Conservation (phyloP, 768 basidiomycete genomes). For the Boletus rex-veris region DNA sequence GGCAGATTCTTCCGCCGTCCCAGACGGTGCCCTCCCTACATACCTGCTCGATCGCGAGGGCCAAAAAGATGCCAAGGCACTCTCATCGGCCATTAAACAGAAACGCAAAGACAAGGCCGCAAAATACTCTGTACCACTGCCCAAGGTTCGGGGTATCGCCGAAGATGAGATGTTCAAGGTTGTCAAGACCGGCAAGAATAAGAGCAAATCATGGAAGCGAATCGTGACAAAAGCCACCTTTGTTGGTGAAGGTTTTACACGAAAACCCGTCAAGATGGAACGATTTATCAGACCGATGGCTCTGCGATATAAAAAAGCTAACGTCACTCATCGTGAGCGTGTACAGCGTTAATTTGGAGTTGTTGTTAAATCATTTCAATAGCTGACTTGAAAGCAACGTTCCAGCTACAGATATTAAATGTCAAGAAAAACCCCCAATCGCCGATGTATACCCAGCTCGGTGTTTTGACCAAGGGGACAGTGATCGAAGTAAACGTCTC, state of each 20-base stretch:
- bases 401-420: conserved; percentile 95
- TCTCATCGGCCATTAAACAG: conserved; percentile 96
- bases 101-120: conserved; percentile 99
- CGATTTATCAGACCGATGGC: conserved; percentile 98
- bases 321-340: conserved; percentile 94
- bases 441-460: conserved; percentile 94
- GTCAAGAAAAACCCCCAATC: conserved; percentile 99
- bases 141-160: conserved; percentile 95
- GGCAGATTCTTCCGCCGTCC: conserved; percentile 74
- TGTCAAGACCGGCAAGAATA: conserved; percentile 94
- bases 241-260: conserved; percentile 95
- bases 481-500: conserved; percentile 99
- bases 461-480: conserved; percentile 97
- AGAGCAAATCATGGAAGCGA: conserved; percentile 96
- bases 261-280: conserved; percentile 99
- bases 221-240: conserved; percentile 99
- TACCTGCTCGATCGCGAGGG: conserved; percentile 96
- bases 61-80: conserved; percentile 96
- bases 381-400: conserved; percentile 98
- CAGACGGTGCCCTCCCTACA: conserved; percentile 90
- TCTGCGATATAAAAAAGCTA: conserved; percentile 94
- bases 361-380: conserved; percentile 2
- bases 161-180: conserved; percentile 99
- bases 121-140: conserved; percentile 94
- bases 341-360: not conserved